Evolutionary conservation across 202 grass and related monocot genomes (phyloP).

Genomic region (Schoenoplectus triqueter): DNA sequence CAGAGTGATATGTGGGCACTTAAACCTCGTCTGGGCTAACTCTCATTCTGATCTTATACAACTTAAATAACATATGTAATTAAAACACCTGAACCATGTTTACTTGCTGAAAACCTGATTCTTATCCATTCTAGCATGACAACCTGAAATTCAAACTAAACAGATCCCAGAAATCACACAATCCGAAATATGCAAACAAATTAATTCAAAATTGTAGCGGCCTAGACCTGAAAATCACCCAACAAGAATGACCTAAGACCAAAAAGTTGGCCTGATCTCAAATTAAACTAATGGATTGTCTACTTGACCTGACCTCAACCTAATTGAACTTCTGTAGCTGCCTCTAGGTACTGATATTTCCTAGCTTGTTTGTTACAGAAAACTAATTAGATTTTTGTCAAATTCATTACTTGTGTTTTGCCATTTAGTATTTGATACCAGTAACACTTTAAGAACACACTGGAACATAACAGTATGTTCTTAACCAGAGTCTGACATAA

Average conservation of each 20-base stretch:
- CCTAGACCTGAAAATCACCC: not conserved
- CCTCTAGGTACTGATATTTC: not conserved
- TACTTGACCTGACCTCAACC: not conserved
- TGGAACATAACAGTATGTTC: not conserved
- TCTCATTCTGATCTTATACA: not conserved
- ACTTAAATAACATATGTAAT: not conserved
- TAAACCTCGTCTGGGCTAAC: not conserved
- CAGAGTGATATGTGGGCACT: not conserved
- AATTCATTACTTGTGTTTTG: too few relatives aligned
- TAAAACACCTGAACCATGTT: not conserved
- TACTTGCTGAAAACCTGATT: not conserved
- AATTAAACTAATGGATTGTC: not conserved
- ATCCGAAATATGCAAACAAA: not conserved
- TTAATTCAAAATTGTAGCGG: constrained; percentile 1
- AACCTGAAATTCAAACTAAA: constrained; percentile 1
- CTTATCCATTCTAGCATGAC: not conserved
- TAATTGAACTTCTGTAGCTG: not conserved
- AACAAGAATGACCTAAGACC: not conserved
- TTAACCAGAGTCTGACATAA: constrained; percentile 45
- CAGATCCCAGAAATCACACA: not conserved
- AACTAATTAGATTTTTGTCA: too few relatives aligned
- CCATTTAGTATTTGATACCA: too few relatives aligned
- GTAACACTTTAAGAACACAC: not conserved
- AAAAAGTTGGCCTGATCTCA: not conserved
- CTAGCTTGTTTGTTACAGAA: too few relatives aligned